Evolutionary conservation across 164 flowering plant species (phyloP).

Genomic region (Pachysandra terminalis): DNA sequence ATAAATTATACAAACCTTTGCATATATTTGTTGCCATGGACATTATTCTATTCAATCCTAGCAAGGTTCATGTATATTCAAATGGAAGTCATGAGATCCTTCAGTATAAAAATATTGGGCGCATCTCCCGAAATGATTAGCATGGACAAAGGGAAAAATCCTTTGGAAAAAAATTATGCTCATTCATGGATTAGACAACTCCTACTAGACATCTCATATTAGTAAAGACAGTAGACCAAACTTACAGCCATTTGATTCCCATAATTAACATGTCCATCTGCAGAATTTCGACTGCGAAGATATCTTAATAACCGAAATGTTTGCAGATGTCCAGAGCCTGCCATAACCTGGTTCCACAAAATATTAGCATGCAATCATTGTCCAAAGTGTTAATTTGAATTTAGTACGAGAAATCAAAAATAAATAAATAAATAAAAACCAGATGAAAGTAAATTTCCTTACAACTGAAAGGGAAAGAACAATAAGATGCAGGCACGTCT

Average conservation of each 20-base stretch:
- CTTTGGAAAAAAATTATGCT: too few relatives aligned
- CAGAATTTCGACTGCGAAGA: constrained; percentile 66
- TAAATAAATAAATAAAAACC: not conserved
- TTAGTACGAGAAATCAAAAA: not conserved
- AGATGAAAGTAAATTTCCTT: constrained; percentile 12
- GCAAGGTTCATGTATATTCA: too few relatives aligned
- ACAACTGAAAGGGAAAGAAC: constrained; percentile 92
- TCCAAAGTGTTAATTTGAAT: not conserved
- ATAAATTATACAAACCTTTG: too few relatives aligned
- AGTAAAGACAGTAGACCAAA: constrained; percentile 1
- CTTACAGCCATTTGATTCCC: constrained; percentile 95
- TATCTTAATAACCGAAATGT: constrained; percentile 74
- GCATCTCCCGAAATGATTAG: too few relatives aligned
- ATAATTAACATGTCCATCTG: constrained; percentile 79
- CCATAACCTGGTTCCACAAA: constrained; percentile 72
- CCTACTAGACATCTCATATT: not conserved
- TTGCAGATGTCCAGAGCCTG: constrained; percentile 92
- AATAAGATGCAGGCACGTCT: constrained; percentile 80
- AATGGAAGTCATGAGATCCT: too few relatives aligned
- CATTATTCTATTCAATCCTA: too few relatives aligned
- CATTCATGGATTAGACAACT: too few relatives aligned
- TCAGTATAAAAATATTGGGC: too few relatives aligned
- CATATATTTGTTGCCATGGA: too few relatives aligned
- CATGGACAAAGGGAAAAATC: too few relatives aligned
- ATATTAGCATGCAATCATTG: constrained; percentile 1